These are phyloP conservation scores for Xerocomus brunneocitrinus DNA, from an alignment of 768 basidiomycete species.

Conservation along the genomic window DNA sequence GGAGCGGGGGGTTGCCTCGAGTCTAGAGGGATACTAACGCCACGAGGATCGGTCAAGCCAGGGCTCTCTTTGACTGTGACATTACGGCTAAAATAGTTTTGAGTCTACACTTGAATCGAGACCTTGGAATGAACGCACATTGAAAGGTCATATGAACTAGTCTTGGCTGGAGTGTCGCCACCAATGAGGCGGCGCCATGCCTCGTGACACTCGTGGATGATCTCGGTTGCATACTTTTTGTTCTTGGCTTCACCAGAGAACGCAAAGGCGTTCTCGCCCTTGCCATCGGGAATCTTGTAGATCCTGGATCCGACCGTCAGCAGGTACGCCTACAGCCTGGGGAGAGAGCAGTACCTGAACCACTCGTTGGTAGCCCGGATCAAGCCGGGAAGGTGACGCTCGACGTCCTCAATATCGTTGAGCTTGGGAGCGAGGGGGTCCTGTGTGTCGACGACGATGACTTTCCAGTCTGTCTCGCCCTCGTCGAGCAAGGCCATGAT, in stretches of 20 bases:
- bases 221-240: conserved; percentile 99
- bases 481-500: conserved; percentile 99
- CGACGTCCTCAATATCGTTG: conserved; percentile 99
- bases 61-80: conserved; percentile 63
- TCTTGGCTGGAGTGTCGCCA: conserved; percentile 75
- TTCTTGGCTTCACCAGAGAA: conserved; percentile 99
- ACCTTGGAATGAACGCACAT: conserved; percentile 54
- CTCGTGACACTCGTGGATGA: conserved; percentile 98
- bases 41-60: conserved; percentile 58
- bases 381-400: conserved; percentile 94
- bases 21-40: conserved; percentile 67
- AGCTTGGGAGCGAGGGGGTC: conserved; percentile 95
- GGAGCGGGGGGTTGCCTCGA: conserved; percentile 82
- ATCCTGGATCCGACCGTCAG: conserved; percentile 46
- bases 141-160: conserved; percentile 67
- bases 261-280: conserved; percentile 96
- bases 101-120: not conserved
- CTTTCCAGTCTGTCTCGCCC: conserved; percentile 99
- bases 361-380: conserved; percentile 98
- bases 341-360: conserved; percentile 67
- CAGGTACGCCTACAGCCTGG: not conserved
- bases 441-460: conserved; percentile 93
- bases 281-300: conserved; percentile 95
- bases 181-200: conserved; percentile 92
- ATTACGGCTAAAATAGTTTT: conserved; percentile 58